Evolutionary conservation across 108 stramenopile species (phyloP), one percentile per base, ranked within the genome.

Genomic region (Schizochytrium sp.): DNA sequence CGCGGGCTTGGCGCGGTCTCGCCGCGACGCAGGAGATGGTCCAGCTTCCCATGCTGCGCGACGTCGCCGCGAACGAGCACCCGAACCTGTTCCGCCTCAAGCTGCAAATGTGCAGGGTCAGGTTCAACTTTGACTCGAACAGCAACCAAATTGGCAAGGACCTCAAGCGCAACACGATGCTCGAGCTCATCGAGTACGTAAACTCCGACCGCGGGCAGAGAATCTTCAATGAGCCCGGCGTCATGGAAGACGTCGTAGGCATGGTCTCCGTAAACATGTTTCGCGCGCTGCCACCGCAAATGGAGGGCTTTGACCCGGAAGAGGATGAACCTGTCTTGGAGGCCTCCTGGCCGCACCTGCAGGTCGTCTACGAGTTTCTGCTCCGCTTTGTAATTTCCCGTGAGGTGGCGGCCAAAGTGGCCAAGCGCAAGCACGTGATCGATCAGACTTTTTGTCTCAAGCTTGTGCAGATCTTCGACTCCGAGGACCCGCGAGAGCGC

Each of bases 351-450:
- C 99, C 99, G 14, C 99, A 99, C 90, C 91, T 99, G 58, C 97
- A 98, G 91, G 97, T 99, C 57, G 99, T 98, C 5, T 99, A 99
- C 92, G 99, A 99, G 91, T 98, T 99, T 91, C 98, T 99, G 89
- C 93, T 99, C 51, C 95, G 99, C 29, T 99, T 99, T 93, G 97
- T 99, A 76, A 98, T 99, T 0, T 93, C 92, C 28, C 93, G 95
- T 10, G 98, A 98, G 92, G 98, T 99, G 44, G 97, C 97, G 60
- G 98, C 98, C 48, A 99, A 99, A 94, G 97, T 96, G 16, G 99
- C 98, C 28, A 99, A 99, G 95, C 97, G 28, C 44, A 44, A 89
- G n/a, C 5, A 29, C 88, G 41, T 63, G 90, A 96, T 97, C 59
- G 96, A 96, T 88, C 96, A 97, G 91, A 95, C 96, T 87, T 97